Percentiles rank a stretch among this genome's conserved stretches.
phyloP scores from a whole-genome alignment of 1,284 basidiomycete genomes.

The Ganoderma leucocontextum region DNA sequence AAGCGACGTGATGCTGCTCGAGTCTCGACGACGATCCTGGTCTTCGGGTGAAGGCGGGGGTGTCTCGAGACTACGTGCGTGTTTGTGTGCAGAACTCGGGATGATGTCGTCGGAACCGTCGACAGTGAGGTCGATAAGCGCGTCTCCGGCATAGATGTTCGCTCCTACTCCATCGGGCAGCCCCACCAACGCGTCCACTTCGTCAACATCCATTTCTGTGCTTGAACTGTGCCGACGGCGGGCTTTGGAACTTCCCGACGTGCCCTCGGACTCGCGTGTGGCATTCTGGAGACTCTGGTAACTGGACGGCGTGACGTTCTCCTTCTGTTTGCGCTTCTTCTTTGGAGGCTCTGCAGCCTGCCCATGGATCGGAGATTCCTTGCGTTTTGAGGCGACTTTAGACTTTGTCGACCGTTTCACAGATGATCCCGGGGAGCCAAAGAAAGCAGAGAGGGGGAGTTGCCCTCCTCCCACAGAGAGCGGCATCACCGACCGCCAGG shows the following conservation, averaged over 20 bases:
- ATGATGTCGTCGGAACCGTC: neutral
- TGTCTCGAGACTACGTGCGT: neutral
- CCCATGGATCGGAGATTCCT: neutral
- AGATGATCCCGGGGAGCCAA: slow-evolving; percentile 18
- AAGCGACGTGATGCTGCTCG: slow-evolving; percentile 16
- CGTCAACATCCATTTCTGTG: neutral
- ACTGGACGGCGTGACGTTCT: slow-evolving; percentile 17
- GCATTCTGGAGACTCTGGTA: neutral
- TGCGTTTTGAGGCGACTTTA: slow-evolving; percentile 24
- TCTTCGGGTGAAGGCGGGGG: slow-evolving; percentile 17
- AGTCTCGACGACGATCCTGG: neutral
- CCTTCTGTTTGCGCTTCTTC: slow-evolving; percentile 29
- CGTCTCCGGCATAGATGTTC: neutral
- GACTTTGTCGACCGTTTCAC: slow-evolving; percentile 17
- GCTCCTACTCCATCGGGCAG: neutral
- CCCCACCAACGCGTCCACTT: no score
- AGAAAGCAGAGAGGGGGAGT: slow-evolving; percentile 34
- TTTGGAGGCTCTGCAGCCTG: slow-evolving; percentile 3
- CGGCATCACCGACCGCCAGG: slow-evolving; percentile 14
- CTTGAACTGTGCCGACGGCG: neutral
- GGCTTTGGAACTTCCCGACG: neutral
- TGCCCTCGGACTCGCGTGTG: neutral
- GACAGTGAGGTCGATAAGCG: neutral
- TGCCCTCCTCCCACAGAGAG: slow-evolving; percentile 31
- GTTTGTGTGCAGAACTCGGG: neutral